These are phyloP conservation scores for Coemansia sp. DNA, from an alignment of 192 early-diverging fungal genomes.

Conservation along the genomic window DNA sequence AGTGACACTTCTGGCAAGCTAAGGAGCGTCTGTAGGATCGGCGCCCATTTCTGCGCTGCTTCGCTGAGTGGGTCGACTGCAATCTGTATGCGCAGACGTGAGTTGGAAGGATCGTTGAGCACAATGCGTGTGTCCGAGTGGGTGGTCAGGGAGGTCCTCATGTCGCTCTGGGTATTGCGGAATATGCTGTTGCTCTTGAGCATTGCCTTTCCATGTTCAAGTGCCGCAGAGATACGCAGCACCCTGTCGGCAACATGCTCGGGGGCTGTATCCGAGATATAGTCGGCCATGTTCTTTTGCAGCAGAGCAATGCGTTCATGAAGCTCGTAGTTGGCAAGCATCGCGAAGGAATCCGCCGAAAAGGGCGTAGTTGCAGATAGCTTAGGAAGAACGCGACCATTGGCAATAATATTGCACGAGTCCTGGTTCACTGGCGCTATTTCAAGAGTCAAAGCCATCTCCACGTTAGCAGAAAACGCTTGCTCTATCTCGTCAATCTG, in stretches of 20 bases:
- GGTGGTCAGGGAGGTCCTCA: neutral
- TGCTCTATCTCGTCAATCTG: constrained; percentile 27
- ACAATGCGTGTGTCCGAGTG: constrained; percentile 6
- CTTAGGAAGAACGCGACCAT: constrained; percentile 62
- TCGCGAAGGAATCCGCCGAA: constrained; percentile 58
- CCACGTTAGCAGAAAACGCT: constrained; percentile 17
- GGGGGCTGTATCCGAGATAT: neutral
- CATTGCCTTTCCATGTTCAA: constrained; percentile 24
- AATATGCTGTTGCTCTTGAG: constrained; percentile 23
- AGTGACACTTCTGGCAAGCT: constrained; percentile 67
- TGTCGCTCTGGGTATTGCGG: constrained; percentile 6
- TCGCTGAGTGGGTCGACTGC: constrained; percentile 82
- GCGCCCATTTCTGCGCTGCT: constrained; percentile 74
- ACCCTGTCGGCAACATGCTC: neutral
- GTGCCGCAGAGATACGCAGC: constrained; percentile 2
- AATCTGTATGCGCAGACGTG: constrained; percentile 52
- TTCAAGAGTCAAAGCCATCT: constrained; percentile 7
- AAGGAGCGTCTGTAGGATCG: constrained; percentile 70
- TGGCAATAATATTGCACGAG: constrained; percentile 57
- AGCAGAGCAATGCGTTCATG: constrained; percentile 53
- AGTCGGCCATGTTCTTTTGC: constrained; percentile 12
- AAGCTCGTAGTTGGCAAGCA: constrained; percentile 65
- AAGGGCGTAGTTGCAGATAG: constrained; percentile 54
- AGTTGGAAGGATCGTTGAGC: constrained; percentile 12
- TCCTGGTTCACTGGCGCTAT: constrained; percentile 15